These are phyloP conservation scores for Penicillium sclerotiorum DNA, from an alignment of 2,329 filamentous ascomycete genomes.

Conservation along the genomic window DNA sequence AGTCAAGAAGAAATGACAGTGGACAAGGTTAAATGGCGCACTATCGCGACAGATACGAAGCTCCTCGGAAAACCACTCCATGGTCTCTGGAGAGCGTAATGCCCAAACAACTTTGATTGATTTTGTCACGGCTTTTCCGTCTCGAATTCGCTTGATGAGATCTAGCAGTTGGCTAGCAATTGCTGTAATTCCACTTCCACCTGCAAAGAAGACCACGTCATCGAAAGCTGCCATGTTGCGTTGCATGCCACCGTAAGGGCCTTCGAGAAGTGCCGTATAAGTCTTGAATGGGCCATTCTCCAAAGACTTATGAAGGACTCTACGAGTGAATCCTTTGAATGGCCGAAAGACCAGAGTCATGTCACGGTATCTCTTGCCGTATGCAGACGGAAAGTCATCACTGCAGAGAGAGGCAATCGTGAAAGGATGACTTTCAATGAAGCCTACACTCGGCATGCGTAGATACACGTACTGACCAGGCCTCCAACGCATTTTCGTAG, in stretches of 20 bases:
- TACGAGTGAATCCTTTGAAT: conserved; percentile 85
- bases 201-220: conserved; percentile 88
- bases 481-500: conserved; percentile 88
- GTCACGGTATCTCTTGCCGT: conserved; percentile 84
- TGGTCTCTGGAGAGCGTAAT: conserved; percentile 83
- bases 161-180: conserved; percentile 89
- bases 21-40: conserved; percentile 83
- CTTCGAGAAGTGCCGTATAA: conserved; percentile 89
- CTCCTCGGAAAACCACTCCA: conserved; percentile 98
- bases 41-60: conserved; percentile 87
- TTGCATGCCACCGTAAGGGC: conserved; percentile 93
- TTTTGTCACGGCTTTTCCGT: conserved; percentile 89
- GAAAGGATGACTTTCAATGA: conserved; percentile 93
- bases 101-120: conserved; percentile 94
- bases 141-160: conserved; percentile 94
- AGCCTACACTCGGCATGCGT: conserved; percentile 86
- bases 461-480: conserved; percentile 95
- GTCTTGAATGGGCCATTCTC: conserved; percentile 88
- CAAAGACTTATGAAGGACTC: conserved; percentile 78
- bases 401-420: conserved; percentile 92
- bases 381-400: conserved; percentile 89
- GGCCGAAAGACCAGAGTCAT: conserved; percentile 90
- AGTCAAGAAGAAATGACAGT: conserved; percentile 94
- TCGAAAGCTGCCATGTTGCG: conserved; percentile 89
- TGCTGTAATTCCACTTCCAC: conserved; percentile 91